phyloP scores from a whole-genome alignment of 169 alveolate species.

The Plasmodium billcollinsi region DNA sequence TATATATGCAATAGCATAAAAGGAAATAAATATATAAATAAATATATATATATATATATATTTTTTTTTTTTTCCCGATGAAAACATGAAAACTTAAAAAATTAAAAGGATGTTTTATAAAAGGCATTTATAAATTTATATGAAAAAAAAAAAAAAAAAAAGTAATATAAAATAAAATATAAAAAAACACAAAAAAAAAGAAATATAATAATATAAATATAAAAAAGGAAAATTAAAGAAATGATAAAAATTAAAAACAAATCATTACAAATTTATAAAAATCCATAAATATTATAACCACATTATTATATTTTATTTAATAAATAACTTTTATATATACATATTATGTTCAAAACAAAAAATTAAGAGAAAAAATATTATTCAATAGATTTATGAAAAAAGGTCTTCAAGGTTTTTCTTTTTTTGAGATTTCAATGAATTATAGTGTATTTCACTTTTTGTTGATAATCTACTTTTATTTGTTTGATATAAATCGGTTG shows the following conservation, averaged over 20 bases:
- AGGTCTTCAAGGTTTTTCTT: constrained; percentile 72
- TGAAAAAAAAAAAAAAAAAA: background rate
- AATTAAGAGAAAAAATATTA: background rate
- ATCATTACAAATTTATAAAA: background rate
- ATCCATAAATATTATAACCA: background rate
- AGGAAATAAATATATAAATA: too few relatives aligned
- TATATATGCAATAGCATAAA: too few relatives aligned
- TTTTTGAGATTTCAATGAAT: constrained; percentile 43
- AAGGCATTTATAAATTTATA: too few relatives aligned
- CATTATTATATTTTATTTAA: background rate
- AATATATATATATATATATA: too few relatives aligned
- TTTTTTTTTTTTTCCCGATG: too few relatives aligned
- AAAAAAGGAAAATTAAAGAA: background rate
- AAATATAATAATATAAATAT: too few relatives aligned
- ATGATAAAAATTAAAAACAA: background rate
- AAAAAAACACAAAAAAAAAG: background rate
- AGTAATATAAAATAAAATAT: background rate
- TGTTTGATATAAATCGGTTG: constrained; percentile 30
- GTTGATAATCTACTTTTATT: constrained; percentile 44
- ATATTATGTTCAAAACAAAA: too few relatives aligned
- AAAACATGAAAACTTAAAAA: too few relatives aligned
- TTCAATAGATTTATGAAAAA: constrained; percentile 24
- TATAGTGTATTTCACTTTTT: constrained; percentile 68
- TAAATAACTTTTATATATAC: background rate
- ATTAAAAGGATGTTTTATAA: too few relatives aligned